These are phyloP conservation scores for Stephania cephalantha DNA, from an alignment of 164 flowering plant species.

Conservation along the genomic window DNA sequence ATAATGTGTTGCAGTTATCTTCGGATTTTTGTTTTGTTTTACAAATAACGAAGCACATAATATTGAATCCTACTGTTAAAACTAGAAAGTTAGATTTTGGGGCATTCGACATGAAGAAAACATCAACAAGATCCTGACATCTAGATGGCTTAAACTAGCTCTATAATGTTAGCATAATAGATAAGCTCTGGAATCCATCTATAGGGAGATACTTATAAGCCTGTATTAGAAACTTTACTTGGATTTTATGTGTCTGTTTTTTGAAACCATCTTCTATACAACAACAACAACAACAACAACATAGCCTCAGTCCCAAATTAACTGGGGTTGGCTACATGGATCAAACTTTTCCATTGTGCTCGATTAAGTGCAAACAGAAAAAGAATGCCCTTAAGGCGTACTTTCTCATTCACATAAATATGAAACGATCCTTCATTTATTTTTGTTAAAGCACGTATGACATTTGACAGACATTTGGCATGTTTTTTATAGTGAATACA, in stretches of 20 bases:
- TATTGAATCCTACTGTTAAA: background rate
- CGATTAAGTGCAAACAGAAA: too few species aligned
- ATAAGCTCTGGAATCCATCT: background rate
- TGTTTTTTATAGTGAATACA: slow-evolving; percentile 41
- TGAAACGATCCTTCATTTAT: background rate
- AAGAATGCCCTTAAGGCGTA: background rate
- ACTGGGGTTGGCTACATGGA: too few species aligned
- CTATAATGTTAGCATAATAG: background rate
- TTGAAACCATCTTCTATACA: background rate
- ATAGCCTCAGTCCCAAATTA: too few species aligned
- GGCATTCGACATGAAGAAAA: background rate
- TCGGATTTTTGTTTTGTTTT: too few species aligned
- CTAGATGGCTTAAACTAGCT: background rate
- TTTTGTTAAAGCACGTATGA: slow-evolving; percentile 1
- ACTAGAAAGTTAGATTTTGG: background rate
- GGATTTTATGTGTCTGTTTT: background rate
- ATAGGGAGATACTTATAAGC: background rate
- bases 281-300: too few species aligned
- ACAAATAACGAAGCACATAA: background rate
- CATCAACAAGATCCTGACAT: background rate
- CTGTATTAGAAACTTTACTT: background rate
- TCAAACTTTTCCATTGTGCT: too few species aligned
- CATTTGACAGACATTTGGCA: slow-evolving; percentile 1
- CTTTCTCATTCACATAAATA: background rate
- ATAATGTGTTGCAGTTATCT: background rate